Conservation (phyloP, 73 alveolate genomes). For the Paramecium bursaria region DNA sequence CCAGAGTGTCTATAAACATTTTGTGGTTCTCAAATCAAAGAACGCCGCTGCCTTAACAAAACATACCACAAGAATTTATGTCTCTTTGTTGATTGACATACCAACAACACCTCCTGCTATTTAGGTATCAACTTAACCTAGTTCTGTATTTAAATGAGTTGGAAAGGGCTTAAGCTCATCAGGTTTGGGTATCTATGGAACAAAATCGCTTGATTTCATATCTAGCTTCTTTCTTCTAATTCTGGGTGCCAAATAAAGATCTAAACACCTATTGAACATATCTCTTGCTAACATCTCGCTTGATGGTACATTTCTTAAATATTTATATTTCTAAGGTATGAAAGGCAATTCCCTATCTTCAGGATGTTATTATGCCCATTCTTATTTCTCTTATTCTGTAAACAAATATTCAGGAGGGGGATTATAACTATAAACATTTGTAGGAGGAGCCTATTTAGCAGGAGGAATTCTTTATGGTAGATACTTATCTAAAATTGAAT, state of each 20-base stretch:
- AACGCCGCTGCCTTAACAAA: conserved; percentile 67
- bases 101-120: conserved; percentile 71
- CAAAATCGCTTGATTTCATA: conserved; percentile 86
- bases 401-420: conserved; percentile 92
- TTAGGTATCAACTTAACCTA: conserved; percentile 73
- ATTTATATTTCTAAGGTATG: conserved; percentile 80
- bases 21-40: conserved; percentile 18
- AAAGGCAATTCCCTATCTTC: conserved; percentile 84
- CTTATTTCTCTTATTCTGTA: conserved; percentile 83
- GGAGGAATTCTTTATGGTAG: conserved; percentile 89
- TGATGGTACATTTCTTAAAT: conserved; percentile 94
- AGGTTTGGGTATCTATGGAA: conserved; percentile 98
- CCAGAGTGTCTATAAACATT: conserved; percentile 30
- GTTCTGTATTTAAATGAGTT: conserved; percentile 83
- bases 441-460: conserved; percentile 94
- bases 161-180: conserved; percentile 97
- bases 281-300: conserved; percentile 93
- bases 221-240: conserved; percentile 90
- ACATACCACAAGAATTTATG: conserved; percentile 70
- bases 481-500: conserved; percentile 72
- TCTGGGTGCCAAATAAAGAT: conserved; percentile 95
- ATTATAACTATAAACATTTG: conserved; percentile 94
- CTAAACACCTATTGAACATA: conserved; percentile 95
- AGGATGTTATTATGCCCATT: conserved; percentile 78
- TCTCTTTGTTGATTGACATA: conserved; percentile 58